Evolutionary conservation across 192 early-diverging fungal species (phyloP).

Genomic region (Umbelopsis vinacea): DNA sequence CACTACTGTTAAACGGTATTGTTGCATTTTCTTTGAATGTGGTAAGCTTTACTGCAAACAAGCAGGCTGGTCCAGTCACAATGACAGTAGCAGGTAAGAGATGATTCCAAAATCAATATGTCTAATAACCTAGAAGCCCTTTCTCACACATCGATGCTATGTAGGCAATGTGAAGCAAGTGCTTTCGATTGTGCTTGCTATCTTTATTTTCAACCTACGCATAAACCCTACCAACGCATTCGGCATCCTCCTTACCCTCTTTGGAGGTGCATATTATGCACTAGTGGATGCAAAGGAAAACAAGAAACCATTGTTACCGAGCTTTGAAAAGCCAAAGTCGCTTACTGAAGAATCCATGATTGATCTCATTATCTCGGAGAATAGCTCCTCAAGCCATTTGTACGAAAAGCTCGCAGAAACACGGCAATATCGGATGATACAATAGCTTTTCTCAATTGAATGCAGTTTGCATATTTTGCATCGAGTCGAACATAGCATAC

Average conservation of each 20-base stretch:
- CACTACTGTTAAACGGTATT: constrained; percentile 60
- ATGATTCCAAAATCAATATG: neutral
- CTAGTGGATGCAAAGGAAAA: constrained; percentile 29
- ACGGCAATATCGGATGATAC: neutral
- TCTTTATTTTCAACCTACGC: constrained; percentile 62
- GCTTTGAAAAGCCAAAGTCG: neutral
- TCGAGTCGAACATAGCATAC: neutral
- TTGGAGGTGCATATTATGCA: constrained; percentile 65
- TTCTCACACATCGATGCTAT: neutral
- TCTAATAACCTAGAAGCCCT: neutral
- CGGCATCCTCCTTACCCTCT: constrained; percentile 66
- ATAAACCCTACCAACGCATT: constrained; percentile 61
- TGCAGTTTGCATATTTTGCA: constrained; percentile 8
- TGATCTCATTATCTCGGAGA: constrained; percentile 20
- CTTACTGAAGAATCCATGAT: constrained; percentile 3
- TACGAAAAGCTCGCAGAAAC: neutral
- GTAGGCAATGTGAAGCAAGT: constrained; percentile 78
- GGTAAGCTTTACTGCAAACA: constrained; percentile 69
- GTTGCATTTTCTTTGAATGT: constrained; percentile 74
- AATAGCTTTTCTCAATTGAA: neutral
- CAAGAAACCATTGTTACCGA: neutral
- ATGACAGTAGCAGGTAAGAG: constrained; percentile 63
- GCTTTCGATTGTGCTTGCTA: constrained; percentile 65
- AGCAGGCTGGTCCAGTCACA: constrained; percentile 66
- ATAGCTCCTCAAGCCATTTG: neutral